A percentile compares a stretch with the other conserved stretches of the same genome.
phyloP scores from a whole-genome alignment of 495 filamentous ascomycete genomes.

The Parachaetomium inaequale region DNA sequence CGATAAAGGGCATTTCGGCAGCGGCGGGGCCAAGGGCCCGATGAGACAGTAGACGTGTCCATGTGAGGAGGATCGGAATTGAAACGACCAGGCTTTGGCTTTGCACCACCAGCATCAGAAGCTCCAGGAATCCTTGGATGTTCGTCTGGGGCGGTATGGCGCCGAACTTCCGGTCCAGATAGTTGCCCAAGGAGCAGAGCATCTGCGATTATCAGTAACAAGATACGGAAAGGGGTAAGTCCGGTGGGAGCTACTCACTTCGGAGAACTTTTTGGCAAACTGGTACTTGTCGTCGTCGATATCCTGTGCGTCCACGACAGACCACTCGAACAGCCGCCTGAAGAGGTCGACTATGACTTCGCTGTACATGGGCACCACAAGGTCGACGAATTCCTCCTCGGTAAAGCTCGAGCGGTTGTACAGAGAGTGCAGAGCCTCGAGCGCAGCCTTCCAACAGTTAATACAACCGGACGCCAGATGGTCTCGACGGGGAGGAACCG shows the following conservation, averaged over 20 bases:
- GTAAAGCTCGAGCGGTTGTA: conserved; percentile 71
- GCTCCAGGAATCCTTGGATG: conserved; percentile 70
- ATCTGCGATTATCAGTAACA: conserved; percentile 51
- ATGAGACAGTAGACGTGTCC: conserved; percentile 73
- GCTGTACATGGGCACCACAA: conserved; percentile 76
- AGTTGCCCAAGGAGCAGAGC: conserved; percentile 77
- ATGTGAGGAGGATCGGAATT: conserved; percentile 85
- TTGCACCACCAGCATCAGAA: conserved; percentile 74
- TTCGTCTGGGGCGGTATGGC: conserved; percentile 53
- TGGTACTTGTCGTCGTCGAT: conserved; percentile 89
- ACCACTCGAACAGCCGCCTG: conserved; percentile 75
- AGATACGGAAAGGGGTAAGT: background rate
- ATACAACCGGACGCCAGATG: conserved; percentile 1
- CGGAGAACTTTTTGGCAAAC: conserved; percentile 87
- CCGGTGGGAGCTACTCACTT: conserved; percentile 50
- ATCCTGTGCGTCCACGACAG: conserved; percentile 69
- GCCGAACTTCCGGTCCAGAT: conserved; percentile 70
- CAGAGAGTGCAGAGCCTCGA: conserved; percentile 78
- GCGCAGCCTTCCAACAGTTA: conserved; percentile 57
- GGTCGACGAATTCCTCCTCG: conserved; percentile 71
- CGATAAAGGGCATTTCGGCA: conserved; percentile 64
- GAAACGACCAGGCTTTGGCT: conserved; percentile 87
- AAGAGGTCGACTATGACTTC: conserved; percentile 67
- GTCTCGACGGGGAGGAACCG: conserved; percentile 18
- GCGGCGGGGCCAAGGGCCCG: conserved; percentile 60